Evolutionary conservation across 1,284 basidiomycete genomes (phyloP).

Genomic region (Rhizopogon parksii): DNA sequence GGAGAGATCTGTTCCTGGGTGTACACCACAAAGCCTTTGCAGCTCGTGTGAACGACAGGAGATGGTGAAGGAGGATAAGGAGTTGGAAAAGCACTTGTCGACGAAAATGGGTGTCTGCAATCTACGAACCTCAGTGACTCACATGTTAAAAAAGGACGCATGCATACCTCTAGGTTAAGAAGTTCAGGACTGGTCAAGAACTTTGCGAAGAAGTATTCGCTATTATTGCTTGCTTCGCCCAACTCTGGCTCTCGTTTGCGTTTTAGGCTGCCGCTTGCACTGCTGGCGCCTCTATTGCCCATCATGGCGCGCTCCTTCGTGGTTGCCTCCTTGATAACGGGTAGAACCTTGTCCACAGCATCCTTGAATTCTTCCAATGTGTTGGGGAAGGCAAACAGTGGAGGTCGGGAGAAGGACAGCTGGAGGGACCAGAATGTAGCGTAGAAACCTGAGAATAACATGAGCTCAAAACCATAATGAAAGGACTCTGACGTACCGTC

Average conservation of each 20-base stretch:
- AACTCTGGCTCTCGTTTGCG: conserved; percentile 55
- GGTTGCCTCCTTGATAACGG: conserved; percentile 76
- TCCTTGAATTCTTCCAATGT: conserved; percentile 60
- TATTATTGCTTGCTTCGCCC: conserved; percentile 40
- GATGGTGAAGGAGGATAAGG: conserved; percentile 75
- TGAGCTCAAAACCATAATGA: conserved; percentile 3
- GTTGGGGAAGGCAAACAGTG: conserved; percentile 48
- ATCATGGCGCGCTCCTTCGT: conserved; percentile 77
- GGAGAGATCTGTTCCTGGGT: conserved; percentile 62
- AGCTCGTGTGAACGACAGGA: conserved; percentile 68
- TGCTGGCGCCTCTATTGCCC: conserved; percentile 51
- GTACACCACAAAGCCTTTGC: conserved; percentile 59
- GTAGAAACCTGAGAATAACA: conserved; percentile 59
- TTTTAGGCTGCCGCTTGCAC: conserved; percentile 41
- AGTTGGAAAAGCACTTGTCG: conserved; percentile 88
- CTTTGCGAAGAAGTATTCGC: conserved; percentile 86
- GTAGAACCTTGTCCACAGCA: conserved; percentile 62
- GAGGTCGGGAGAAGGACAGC: conserved; percentile 66
- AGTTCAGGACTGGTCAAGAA: conserved; percentile 83
- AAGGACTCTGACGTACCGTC: conserved; percentile 42
- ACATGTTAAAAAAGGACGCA: conserved; percentile 4
- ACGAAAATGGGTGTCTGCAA: conserved; percentile 83
- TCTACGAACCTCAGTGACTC: conserved; percentile 35
- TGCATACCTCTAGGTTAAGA: conserved; percentile 73
- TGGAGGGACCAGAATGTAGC: conserved; percentile 82